These are phyloP conservation scores for Periconia sp. DNA, from an alignment of 2,329 filamentous ascomycete genomes.

Conservation along the genomic window DNA sequence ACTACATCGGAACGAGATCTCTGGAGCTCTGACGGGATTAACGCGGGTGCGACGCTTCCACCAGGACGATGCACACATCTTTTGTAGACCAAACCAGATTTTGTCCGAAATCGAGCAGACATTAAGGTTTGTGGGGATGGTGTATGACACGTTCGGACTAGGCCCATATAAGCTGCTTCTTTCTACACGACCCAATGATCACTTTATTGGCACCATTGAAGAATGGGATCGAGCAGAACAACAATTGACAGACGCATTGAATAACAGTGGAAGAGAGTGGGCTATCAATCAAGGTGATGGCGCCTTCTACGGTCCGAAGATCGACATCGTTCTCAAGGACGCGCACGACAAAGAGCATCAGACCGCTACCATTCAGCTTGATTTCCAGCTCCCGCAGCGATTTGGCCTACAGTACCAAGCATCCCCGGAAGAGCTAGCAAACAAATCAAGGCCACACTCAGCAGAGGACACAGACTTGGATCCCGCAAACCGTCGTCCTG, in stretches of 20 bases:
- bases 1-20: slow-evolving; percentile 85
- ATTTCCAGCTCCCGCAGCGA: slow-evolving; percentile 85
- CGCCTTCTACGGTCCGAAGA: slow-evolving; percentile 91
- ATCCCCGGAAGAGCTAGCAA: slow-evolving; percentile 68
- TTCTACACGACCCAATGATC: slow-evolving; percentile 77
- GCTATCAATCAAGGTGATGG: slow-evolving; percentile 80
- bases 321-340: slow-evolving; percentile 82
- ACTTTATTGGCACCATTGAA: slow-evolving; percentile 76
- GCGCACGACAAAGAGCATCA: slow-evolving; percentile 82
- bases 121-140: slow-evolving; percentile 74
- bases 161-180: slow-evolving; percentile 77
- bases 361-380: slow-evolving; percentile 86
- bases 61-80: slow-evolving; percentile 91
- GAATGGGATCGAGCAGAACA: slow-evolving; percentile 73
- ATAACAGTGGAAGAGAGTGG: slow-evolving; percentile 71
- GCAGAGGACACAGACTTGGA: slow-evolving; percentile 45
- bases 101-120: slow-evolving; percentile 75
- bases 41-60: slow-evolving; percentile 87
- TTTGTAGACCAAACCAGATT: slow-evolving; percentile 80
- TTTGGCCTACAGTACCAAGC: slow-evolving; percentile 79
- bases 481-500: slow-evolving; percentile 58
- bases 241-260: slow-evolving; percentile 69
- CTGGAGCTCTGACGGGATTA: slow-evolving; percentile 79
- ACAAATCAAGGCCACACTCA: slow-evolving; percentile 57
- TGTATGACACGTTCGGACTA: slow-evolving; percentile 73